These are phyloP conservation scores for Colletotrichum karsti DNA, from an alignment of 2,329 filamentous ascomycete genomes.

Conservation along the genomic window DNA sequence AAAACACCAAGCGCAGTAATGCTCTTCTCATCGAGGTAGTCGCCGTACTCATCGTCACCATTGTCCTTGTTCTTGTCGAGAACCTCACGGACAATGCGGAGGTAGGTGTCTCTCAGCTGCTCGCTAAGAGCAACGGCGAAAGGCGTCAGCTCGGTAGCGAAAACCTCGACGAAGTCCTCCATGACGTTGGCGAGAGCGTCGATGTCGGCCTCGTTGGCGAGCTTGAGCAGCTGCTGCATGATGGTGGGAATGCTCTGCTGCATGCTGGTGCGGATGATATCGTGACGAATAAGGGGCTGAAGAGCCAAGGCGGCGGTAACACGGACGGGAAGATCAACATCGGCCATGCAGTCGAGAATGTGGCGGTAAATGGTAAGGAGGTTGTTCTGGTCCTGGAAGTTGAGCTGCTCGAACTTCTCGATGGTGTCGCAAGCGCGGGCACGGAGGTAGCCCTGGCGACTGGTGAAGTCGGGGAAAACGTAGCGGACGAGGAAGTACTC, in stretches of 20 bases:
- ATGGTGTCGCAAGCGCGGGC: conserved; percentile 96
- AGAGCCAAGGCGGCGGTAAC: conserved; percentile 94
- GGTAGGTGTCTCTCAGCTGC: conserved; percentile 94
- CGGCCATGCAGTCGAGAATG: conserved; percentile 96
- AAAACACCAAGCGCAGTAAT: conserved; percentile 96
- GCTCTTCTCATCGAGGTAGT: conserved; percentile 97
- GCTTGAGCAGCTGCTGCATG: conserved; percentile 97
- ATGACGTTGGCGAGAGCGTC: conserved; percentile 98
- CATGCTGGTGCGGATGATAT: conserved; percentile 94
- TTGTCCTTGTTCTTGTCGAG: conserved; percentile 83
- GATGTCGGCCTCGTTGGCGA: conserved; percentile 97
- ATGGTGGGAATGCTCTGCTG: conserved; percentile 98
- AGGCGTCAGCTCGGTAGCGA: conserved; percentile 94
- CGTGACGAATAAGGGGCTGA: conserved; percentile 94
- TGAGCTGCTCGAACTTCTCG: conserved; percentile 96
- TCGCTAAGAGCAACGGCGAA: conserved; percentile 97
- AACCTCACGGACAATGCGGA: conserved; percentile 91
- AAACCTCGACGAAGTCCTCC: conserved; percentile 99
- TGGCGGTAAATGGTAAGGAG: conserved; percentile 96
- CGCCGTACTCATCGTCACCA: conserved; percentile 82
- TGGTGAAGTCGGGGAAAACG: conserved; percentile 97
- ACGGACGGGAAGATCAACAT: conserved; percentile 89
- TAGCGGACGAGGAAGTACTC: conserved; percentile 99
- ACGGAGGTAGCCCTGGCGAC: conserved; percentile 88
- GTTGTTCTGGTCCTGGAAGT: conserved; percentile 97